These are phyloP conservation scores for Bruguiera gymnorhiza DNA, from an alignment of 345 rosid genomes.

Conservation along the genomic window DNA sequence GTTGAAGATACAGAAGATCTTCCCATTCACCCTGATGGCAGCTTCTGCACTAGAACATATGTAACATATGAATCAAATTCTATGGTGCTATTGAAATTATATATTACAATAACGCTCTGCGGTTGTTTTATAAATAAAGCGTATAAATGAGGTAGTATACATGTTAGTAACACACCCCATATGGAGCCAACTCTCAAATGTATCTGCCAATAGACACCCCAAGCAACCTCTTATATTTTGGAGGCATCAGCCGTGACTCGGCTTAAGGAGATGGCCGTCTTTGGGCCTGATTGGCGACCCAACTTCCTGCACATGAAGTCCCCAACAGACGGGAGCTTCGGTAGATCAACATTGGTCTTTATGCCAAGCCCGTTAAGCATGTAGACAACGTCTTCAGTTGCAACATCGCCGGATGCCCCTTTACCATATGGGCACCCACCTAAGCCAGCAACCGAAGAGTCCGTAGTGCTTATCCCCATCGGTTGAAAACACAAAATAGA, in stretches of 20 bases:
- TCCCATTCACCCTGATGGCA: too few relatives aligned
- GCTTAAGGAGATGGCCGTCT: constrained; percentile 50
- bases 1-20: too few relatives aligned
- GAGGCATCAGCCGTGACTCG: constrained; percentile 55
- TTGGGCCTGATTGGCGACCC: constrained; percentile 52
- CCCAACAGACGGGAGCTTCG: constrained; percentile 51
- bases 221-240: constrained; percentile 43
- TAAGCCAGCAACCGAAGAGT: constrained; percentile 58
- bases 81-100: too few relatives aligned
- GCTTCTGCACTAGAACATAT: too few relatives aligned
- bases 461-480: constrained; percentile 20
- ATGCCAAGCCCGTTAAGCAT: constrained; percentile 68
- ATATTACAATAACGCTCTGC: too few relatives aligned
- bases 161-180: too few relatives aligned
- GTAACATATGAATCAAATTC: too few relatives aligned
- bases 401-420: constrained; percentile 70
- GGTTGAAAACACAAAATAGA: too few relatives aligned
- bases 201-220: neutral
- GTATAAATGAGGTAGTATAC: too few relatives aligned
- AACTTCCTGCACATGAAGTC: constrained; percentile 59
- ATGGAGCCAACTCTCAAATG: too few relatives aligned
- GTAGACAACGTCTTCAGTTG: constrained; percentile 72
- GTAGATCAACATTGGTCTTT: constrained; percentile 55
- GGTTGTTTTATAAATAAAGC: too few relatives aligned
- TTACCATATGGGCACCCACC: constrained; percentile 80